phyloP scores from a whole-genome alignment of 345 rosid species.

The Populus tremula region DNA sequence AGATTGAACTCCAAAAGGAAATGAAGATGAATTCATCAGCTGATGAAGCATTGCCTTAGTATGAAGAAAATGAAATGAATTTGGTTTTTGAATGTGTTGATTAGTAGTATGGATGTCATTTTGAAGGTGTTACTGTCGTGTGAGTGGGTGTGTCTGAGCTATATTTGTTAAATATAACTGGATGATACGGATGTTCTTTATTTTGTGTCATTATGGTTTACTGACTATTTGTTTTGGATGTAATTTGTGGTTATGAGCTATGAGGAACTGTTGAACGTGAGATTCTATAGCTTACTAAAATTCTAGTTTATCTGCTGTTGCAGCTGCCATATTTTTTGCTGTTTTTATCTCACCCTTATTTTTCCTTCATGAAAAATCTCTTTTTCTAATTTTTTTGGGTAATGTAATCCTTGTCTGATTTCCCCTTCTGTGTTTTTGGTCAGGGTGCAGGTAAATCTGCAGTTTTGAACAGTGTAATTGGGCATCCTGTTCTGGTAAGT shows the following conservation, averaged over 20 bases:
- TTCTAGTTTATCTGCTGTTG: not conserved
- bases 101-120: no score
- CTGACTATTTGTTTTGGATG: not conserved
- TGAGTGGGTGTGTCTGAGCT: not conserved
- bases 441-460: conserved; percentile 99
- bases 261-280: not conserved
- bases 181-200: not conserved
- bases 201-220: not conserved
- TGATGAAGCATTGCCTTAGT: not conserved
- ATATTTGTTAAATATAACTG: not conserved
- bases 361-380: no score
- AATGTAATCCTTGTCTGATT: not conserved
- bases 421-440: conserved; percentile 4
- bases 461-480: conserved; percentile 81
- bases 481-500: conserved; percentile 92
- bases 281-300: not conserved
- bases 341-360: no score
- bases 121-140: not conserved
- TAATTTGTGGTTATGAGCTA: not conserved
- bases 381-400: not conserved
- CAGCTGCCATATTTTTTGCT: not conserved
- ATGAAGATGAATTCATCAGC: not conserved
- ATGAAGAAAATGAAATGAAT: not conserved
- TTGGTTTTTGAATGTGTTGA: not conserved
- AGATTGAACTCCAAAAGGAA: not conserved